These are phyloP conservation scores for Termitomyces sp. DNA, from an alignment of 768 basidiomycete species.

Conservation along the genomic window DNA sequence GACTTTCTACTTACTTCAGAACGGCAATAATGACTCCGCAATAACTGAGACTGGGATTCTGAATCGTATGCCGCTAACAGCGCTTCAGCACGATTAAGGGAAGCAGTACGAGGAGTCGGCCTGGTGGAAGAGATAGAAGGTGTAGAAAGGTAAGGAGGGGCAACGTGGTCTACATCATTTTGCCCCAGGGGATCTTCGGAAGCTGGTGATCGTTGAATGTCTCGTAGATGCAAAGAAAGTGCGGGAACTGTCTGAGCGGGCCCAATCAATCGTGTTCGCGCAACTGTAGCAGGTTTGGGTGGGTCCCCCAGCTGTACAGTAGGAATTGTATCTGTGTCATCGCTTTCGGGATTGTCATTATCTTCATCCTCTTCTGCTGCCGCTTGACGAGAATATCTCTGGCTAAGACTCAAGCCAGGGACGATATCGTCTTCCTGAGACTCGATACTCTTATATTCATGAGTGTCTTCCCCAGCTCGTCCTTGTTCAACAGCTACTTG, in stretches of 20 bases:
- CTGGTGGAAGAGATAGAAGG: slow-evolving; percentile 55
- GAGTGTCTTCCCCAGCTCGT: slow-evolving; percentile 58
- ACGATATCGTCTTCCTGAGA: slow-evolving; percentile 39
- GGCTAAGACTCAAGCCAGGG: slow-evolving; percentile 18
- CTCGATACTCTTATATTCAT: slow-evolving; percentile 45
- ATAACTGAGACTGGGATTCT: slow-evolving; percentile 62
- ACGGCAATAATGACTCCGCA: slow-evolving; percentile 84
- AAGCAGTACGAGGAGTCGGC: slow-evolving; percentile 40
- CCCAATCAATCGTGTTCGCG: slow-evolving; percentile 45
- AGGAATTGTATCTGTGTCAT: slow-evolving; percentile 21
- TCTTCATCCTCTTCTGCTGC: slow-evolving; percentile 35
- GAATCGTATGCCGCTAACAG: slow-evolving; percentile 67
- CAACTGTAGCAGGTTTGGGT: slow-evolving; percentile 18
- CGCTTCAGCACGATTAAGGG: slow-evolving; percentile 41
- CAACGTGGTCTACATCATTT: slow-evolving; percentile 39
- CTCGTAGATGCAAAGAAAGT: slow-evolving; percentile 57
- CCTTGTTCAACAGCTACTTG: slow-evolving; percentile 89
- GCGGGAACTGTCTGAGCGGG: slow-evolving; percentile 74
- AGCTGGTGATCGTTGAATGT: slow-evolving; percentile 45
- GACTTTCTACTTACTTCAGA: slow-evolving; percentile 57
- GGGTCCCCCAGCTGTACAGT: slow-evolving; percentile 11
- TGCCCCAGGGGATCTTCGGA: slow-evolving; percentile 78
- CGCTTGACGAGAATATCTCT: slow-evolving; percentile 10
- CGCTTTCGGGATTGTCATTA: slow-evolving; percentile 30
- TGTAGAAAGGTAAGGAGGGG: slow-evolving; percentile 63